Percentiles rank a stretch among this genome's conserved stretches.
phyloP scores from a whole-genome alignment of 73 alveolate genomes.

The Paramecium tetraurelia region DNA sequence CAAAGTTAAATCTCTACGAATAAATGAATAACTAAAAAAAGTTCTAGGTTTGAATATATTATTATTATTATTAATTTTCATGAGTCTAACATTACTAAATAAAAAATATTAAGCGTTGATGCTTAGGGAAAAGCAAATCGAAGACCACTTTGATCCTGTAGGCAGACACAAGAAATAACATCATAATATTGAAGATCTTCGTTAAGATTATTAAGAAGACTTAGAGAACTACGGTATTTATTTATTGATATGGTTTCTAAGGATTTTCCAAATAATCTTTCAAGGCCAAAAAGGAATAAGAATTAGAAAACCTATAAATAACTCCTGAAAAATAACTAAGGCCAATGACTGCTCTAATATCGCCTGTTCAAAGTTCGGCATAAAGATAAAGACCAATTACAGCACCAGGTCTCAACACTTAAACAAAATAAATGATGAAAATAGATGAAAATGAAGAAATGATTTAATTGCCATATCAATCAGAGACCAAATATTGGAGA shows the following conservation, averaged over 20 bases:
- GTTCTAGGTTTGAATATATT: constrained; percentile 22
- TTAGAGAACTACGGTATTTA: constrained; percentile 32
- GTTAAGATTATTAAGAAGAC: constrained; percentile 42
- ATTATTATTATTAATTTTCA: background rate
- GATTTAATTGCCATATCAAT: background rate
- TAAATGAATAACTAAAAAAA: background rate
- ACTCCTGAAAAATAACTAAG: background rate
- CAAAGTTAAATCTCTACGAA: too few species aligned
- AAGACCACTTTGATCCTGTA: constrained; percentile 36
- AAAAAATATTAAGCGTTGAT: background rate
- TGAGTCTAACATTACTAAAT: constrained; percentile 42
- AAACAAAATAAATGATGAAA: constrained; percentile 5
- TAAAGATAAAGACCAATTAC: constrained; percentile 21
- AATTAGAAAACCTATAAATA: background rate
- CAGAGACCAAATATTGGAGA: constrained; percentile 47
- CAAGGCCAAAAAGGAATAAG: background rate
- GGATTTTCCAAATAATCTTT: constrained; percentile 31
- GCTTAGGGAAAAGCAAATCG: background rate
- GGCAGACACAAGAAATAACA: constrained; percentile 2
- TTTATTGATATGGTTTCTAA: background rate
- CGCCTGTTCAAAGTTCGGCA: background rate
- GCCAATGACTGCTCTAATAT: constrained; percentile 19
- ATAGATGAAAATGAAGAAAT: constrained; percentile 26
- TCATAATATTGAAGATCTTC: constrained; percentile 29
- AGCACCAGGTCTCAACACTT: background rate